Evolutionary conservation across 768 basidiomycete species (phyloP), one percentile per base, ranked within the genome.

Genomic region (Russula compacta): DNA sequence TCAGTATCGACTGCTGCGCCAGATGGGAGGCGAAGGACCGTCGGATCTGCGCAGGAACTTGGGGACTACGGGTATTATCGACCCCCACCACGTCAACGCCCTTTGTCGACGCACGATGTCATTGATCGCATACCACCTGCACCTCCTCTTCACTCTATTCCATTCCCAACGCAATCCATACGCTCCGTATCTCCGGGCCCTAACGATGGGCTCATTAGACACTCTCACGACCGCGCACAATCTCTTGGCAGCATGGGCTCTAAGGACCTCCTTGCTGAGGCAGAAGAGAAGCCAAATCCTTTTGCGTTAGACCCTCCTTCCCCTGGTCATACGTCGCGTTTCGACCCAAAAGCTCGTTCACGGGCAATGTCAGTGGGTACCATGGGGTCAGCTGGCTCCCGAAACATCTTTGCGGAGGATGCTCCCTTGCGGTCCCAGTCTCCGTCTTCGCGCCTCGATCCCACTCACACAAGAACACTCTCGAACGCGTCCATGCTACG

Each of bases 401-500:
- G 67, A 63, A 71, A 69, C 49, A 60, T 73, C 19, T 67, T 78
- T 44, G 69, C 72, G 44, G 74, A 73, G 49, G 78, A 81, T 12
- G 78, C 83, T 54, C 86, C 69, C 83, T 90, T 10, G 36, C 81
- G 83, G 47, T 81, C 85, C 43, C 84, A 85, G 24, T 81, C 80
- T n/a, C 73, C 76, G 10, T 73, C 80, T 24, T 90, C 88, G 19
- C 80, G 84, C 36, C 89, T 92, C 70, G 91, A 93, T 71, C 89
- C 89, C n/a, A 92, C 73, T n/a, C 83, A 81, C 69, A 75, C 77
- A 33, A 81, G 86, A 38, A 83, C 85, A 8, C 60, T 77, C 60
- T 90, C 88, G 4, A 82, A 81, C 60, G 83, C 78, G 6, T 86
- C 89, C 1, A 76, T 84, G 67, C 75, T 85, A 57, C 72, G 82